phyloP scores from a whole-genome alignment of 78 protist genomes.

The Ministeria vibrans region DNA sequence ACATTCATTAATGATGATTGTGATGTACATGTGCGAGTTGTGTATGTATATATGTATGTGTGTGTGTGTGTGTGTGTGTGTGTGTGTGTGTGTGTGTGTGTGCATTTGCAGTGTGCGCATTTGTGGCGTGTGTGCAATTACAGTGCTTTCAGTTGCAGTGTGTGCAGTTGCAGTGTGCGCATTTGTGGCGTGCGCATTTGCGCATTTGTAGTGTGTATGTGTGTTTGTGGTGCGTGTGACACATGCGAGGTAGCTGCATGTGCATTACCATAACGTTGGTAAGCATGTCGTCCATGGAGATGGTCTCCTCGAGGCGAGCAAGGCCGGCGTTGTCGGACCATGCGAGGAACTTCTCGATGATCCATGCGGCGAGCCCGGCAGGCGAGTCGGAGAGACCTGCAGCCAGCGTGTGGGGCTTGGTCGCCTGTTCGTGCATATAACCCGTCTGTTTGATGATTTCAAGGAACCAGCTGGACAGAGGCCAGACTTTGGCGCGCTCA shows the following conservation, averaged over 20 bases:
- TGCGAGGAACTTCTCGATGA: slow-evolving; percentile 7
- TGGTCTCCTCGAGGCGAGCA: background rate
- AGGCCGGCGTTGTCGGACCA: background rate
- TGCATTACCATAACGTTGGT: no score
- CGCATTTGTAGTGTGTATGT: no score
- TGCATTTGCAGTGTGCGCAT: no score
- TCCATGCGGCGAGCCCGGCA: slow-evolving; percentile 5
- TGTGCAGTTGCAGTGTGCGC: background rate
- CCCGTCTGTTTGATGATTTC: background rate
- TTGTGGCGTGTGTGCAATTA: no score
- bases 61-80: no score
- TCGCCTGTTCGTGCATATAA: background rate
- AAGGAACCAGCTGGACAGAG: no score
- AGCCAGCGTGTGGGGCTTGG: background rate
- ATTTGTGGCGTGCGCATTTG: background rate
- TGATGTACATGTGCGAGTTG: no score
- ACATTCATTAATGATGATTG: no score
- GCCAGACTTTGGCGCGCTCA: background rate
- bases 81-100: no score
- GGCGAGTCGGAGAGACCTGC: background rate
- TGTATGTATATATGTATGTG: no score
- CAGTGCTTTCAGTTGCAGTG: background rate
- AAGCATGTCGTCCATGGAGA: background rate
- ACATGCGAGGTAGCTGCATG: no score
- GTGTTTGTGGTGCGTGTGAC: no score